Base-by-base conservation (phyloP, 1,284 basidiomycete species). In the Tilletia indica region DNA sequence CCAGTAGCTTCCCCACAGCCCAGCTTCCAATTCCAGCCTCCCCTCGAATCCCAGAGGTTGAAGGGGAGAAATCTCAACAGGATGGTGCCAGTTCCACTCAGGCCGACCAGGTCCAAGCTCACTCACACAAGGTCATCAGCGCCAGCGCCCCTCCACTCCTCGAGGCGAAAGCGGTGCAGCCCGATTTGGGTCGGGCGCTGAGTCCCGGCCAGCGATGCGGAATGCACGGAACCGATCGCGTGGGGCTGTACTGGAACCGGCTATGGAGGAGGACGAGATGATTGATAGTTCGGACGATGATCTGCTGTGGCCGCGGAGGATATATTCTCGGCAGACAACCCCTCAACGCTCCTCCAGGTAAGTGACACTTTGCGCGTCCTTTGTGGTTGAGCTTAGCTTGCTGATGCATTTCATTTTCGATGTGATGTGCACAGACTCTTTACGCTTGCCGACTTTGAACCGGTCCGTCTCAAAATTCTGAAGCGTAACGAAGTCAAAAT, bases 381-480 rank as follows among this genome's bases (percentile, higher is more conserved):
- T 31, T 31, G 2, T 31, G 25, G 25, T 31, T 31, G 1, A 31
- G 25, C 25, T 31, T 31, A 31, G 25, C 1, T 31, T 31, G 25
- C 25, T 31, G 25, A 31, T 31, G 25, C 25, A 31, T 31, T 31
- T 31, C 25, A 2, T 48, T 48, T 11, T 11, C n/a, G 51, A 54
- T 19, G 8, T 54, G 11, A 12, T 19, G 19, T 19, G 19, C 51
- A 19, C 51, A 54, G 51, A 3, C 51, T 54, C 36, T 64, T 42
- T 19, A 64, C 61, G 31, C 61, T 64, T 6, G 61, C 61, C 21
- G 66, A 77, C 51, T 78, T 78, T 34, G 77, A 78, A 64, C 77
- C 77, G 1, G 71, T 78, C 4, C 74, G 77, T 21, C 71, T 78
- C 42, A 78, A 78, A 56, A 74, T 78, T 4, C 71, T 78, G 69